Conservation (phyloP, 768 basidiomycete genomes). For the Leccinellum albellum region DNA sequence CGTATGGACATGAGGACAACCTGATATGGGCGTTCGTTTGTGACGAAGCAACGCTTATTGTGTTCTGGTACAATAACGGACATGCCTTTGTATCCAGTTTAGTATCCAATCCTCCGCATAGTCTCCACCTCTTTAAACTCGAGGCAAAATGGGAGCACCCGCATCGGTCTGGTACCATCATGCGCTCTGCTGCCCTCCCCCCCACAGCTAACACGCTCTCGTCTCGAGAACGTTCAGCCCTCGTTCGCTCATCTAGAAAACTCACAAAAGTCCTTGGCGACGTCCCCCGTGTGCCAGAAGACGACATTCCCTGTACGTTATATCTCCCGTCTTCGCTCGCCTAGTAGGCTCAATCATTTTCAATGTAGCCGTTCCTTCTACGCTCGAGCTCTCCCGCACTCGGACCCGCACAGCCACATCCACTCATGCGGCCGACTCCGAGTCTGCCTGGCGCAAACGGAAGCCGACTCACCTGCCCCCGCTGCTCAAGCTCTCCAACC, state of each 20-base stretch:
- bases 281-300: conserved; percentile 55
- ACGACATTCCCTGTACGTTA: conserved; percentile 3
- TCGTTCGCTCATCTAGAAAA: conserved; percentile 57
- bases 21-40: background rate
- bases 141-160: background rate
- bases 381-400: background rate
- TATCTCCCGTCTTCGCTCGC: rapidly evolving
- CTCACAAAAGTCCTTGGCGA: conserved; percentile 55
- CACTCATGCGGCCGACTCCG: background rate
- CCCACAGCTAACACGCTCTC: conserved; percentile 58
- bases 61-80: conserved; percentile 1
- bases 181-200: conserved; percentile 29
- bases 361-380: background rate
- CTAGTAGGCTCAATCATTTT: background rate
- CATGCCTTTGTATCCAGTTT: conserved; percentile 21
- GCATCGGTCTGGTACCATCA: conserved; percentile 25
- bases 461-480: conserved; percentile 30
- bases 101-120: conserved; percentile 8
- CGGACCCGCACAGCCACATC: background rate
- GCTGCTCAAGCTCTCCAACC: conserved; percentile 15
- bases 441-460: conserved; percentile 22
- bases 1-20: conserved; percentile 15
- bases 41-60: conserved; percentile 1
- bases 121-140: conserved; percentile 12
- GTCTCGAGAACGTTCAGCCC: conserved; percentile 47